A percentile compares a stretch with the other conserved stretches of the same genome.
Conservation (phyloP, 768 basidiomycete species). For the Trametes punicea region DNA sequence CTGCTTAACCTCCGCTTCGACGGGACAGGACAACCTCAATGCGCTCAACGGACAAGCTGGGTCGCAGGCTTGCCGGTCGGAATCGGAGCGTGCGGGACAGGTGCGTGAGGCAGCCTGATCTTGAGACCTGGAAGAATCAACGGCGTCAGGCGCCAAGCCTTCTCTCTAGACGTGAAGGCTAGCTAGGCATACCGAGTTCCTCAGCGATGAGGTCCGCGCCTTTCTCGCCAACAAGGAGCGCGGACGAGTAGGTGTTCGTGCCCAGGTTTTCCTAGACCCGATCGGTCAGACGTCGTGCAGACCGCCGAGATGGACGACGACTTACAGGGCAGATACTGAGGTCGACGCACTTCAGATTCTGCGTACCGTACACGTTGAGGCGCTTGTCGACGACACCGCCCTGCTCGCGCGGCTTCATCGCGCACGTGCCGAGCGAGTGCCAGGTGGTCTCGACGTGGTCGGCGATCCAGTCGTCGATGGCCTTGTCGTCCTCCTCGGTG, state of each 20-base stretch:
- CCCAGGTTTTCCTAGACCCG: constrained; percentile 60
- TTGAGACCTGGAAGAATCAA: constrained; percentile 47
- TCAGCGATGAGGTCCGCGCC: constrained; percentile 58
- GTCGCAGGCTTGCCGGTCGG: constrained; percentile 29
- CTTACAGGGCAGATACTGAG: constrained; percentile 69
- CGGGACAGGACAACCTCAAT: neutral
- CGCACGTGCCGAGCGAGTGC: constrained; percentile 57
- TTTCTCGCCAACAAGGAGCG: constrained; percentile 68
- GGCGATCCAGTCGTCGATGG: constrained; percentile 68
- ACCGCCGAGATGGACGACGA: constrained; percentile 27
- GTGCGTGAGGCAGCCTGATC: constrained; percentile 59
- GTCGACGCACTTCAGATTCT: constrained; percentile 66
- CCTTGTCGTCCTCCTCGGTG: constrained; percentile 63
- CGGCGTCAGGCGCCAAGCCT: neutral
- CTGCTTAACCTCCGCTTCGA: neutral
- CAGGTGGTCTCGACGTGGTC: constrained; percentile 76
- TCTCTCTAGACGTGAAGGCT: neutral
- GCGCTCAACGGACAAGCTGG: constrained; percentile 25
- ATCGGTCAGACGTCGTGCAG: neutral
- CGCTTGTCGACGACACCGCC: constrained; percentile 65
- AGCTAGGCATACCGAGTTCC: constrained; percentile 51
- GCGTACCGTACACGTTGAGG: constrained; percentile 61
- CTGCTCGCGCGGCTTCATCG: constrained; percentile 66
- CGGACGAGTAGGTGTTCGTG: constrained; percentile 72
- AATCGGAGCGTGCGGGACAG: constrained; percentile 62